A percentile compares a stretch with the other conserved stretches of the same genome.
Conservation (phyloP, 768 basidiomycete species). For the Bullera alba region DNA sequence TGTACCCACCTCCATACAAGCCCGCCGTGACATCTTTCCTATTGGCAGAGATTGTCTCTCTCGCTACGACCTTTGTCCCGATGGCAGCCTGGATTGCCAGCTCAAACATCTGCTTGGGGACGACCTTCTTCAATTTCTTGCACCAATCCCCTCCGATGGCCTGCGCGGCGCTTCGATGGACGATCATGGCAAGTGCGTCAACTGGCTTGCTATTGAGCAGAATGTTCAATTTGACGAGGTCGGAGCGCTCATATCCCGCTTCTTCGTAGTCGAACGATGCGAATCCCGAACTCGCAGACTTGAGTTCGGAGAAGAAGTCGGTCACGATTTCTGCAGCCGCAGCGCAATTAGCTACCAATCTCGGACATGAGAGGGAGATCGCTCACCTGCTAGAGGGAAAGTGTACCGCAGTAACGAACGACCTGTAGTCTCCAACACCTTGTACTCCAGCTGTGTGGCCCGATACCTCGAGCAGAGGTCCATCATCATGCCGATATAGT, state of each 20-base stretch:
- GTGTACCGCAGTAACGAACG: constrained; percentile 74
- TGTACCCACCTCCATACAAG: constrained; percentile 67
- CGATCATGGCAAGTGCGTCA: constrained; percentile 86
- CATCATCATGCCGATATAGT: constrained; percentile 95
- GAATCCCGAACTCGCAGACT: constrained; percentile 57
- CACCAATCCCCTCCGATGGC: constrained; percentile 75
- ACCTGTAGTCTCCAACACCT: constrained; percentile 60
- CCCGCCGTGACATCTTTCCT: constrained; percentile 78
- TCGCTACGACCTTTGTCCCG: constrained; percentile 76
- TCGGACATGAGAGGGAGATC: neutral
- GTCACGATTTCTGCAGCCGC: constrained; percentile 70
- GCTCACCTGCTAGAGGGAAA: constrained; percentile 58
- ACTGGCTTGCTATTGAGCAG: constrained; percentile 56
- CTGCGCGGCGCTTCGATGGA: constrained; percentile 73
- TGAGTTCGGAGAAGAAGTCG: constrained; percentile 90
- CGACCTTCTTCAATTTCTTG: constrained; percentile 82
- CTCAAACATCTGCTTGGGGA: constrained; percentile 87
- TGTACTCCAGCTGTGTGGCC: constrained; percentile 73
- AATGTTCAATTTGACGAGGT: constrained; percentile 66
- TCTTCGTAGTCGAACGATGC: constrained; percentile 72
- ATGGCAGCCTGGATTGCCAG: constrained; percentile 91
- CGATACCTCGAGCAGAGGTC: constrained; percentile 80
- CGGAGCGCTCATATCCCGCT: constrained; percentile 73
- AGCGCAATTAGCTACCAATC: neutral
- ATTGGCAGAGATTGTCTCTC: constrained; percentile 76